Evolutionary conservation across 345 rosid species (phyloP).

Genomic region (Gossypium sturtianum): DNA sequence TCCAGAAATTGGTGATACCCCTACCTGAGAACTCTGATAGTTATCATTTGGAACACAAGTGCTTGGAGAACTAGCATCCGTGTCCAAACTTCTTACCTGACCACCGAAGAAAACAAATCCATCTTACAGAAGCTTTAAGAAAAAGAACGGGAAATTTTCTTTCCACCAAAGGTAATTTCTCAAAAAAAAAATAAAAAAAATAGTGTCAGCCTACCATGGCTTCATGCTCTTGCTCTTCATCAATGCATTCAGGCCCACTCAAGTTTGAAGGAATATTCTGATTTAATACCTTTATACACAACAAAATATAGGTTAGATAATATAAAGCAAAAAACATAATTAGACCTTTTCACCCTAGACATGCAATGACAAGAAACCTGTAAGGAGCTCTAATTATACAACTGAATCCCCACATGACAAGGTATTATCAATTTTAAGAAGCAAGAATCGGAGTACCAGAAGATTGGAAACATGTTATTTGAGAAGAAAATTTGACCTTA

Average conservation of each 20-base stretch:
- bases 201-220: background rate
- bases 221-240: background rate
- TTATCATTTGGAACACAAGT: background rate
- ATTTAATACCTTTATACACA: background rate
- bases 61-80: conserved; percentile 8
- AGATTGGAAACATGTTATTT: background rate
- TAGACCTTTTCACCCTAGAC: background rate
- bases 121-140: background rate
- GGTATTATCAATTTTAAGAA: background rate
- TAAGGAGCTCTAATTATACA: background rate
- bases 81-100: conserved; percentile 14
- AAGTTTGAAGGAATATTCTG: background rate
- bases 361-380: background rate
- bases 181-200: background rate
- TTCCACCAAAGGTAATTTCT: background rate
- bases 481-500: background rate
- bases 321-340: background rate
- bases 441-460: background rate
- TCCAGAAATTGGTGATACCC: background rate
- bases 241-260: background rate
- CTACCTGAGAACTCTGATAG: conserved; percentile 11
- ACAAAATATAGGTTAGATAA: background rate
- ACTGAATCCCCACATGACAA: background rate
- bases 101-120: background rate
- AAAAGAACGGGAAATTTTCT: background rate